A percentile compares a stretch with the other conserved stretches of the same genome.
Evolutionary conservation across 2,329 filamentous ascomycete species (phyloP).

Genomic region (Pyricularia pennisetigena): DNA sequence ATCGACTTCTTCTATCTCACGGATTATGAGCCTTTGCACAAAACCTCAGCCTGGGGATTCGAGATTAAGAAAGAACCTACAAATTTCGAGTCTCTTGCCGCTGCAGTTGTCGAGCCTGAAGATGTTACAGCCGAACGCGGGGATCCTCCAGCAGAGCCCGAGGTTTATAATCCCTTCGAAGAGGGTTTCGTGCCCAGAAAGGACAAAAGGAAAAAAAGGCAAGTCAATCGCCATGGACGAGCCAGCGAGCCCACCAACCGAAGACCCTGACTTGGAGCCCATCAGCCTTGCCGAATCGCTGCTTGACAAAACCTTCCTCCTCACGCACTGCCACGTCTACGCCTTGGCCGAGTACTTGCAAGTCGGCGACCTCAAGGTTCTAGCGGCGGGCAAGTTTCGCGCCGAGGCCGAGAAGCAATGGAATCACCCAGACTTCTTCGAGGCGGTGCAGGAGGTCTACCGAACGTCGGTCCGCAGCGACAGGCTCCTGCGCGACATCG

Average conservation of each 20-base stretch:
- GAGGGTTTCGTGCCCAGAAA: not conserved
- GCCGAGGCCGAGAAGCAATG: not conserved
- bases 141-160: not conserved
- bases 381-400: not conserved
- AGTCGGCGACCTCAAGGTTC: not conserved
- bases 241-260: not conserved
- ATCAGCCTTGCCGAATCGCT: not conserved
- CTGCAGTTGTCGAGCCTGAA: not conserved
- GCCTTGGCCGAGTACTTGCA: not conserved
- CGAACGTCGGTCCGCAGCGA: not conserved
- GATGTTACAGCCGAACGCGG: not conserved
- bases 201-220: not conserved
- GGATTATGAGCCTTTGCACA: not conserved
- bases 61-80: not conserved
- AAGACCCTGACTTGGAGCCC: too few species aligned
- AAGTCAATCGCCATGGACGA: not conserved
- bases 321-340: not conserved
- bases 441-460: not conserved
- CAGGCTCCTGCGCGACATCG: not conserved
- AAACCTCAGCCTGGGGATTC: not conserved
- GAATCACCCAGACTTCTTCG: not conserved
- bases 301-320: not conserved
- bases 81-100: not conserved
- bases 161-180: not conserved
- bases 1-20: conserved; percentile 1